Conservation (phyloP, 208 protist species). For the Trichomonas tenax region DNA sequence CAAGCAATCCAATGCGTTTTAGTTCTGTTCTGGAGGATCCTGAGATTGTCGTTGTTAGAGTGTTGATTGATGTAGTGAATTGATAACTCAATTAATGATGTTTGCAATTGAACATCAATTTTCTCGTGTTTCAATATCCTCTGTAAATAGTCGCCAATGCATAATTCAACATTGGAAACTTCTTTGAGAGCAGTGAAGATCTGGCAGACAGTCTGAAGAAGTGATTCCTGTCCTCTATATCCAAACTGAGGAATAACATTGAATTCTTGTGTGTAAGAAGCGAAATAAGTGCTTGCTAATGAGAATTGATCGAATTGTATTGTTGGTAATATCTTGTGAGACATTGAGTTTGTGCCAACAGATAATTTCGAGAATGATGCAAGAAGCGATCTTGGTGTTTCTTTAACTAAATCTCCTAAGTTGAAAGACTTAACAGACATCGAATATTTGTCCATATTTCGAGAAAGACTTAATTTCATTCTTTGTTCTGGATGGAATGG, state of each 20-base stretch:
- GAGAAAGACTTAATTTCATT: not conserved
- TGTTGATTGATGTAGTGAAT: not conserved
- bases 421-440: not conserved
- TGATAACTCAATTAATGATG: not conserved
- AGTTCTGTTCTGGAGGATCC: not conserved
- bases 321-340: not conserved
- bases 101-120: not conserved
- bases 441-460: not conserved
- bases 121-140: not conserved
- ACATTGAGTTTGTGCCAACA: not conserved
- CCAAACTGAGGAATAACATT: not conserved
- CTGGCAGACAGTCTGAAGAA: not conserved
- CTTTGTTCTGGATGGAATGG: not conserved
- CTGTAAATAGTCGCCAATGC: not conserved
- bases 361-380: not conserved
- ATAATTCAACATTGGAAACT: not conserved
- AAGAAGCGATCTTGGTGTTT: not conserved
- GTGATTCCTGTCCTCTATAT: not conserved
- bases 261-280: not conserved
- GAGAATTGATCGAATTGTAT: not conserved
- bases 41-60: not conserved
- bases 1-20: not conserved
- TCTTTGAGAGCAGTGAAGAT: not conserved
- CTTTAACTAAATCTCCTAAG: not conserved
- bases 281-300: not conserved